phyloP scores from a whole-genome alignment of 352 stramenopile species.

The Aphanomyces euteiches region DNA sequence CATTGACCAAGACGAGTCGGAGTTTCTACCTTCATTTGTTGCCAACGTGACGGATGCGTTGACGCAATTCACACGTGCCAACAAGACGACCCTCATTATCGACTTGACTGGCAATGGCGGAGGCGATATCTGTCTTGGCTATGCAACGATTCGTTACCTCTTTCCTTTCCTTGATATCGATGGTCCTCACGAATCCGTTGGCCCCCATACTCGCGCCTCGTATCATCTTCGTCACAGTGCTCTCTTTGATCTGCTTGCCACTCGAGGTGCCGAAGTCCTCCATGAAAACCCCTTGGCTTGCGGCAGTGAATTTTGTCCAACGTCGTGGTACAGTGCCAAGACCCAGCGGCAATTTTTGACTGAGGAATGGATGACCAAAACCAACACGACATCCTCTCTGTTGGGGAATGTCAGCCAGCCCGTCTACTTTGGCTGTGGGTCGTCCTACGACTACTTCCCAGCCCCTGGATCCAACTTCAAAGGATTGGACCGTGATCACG shows the following conservation, averaged over 20 bases:
- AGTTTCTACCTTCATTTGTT: not conserved
- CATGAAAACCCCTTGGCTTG: not conserved
- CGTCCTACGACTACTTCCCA: conserved; percentile 21
- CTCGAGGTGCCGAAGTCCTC: not conserved
- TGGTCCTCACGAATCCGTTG: conserved; percentile 18
- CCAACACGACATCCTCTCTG: not conserved
- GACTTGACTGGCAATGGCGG: conserved; percentile 28
- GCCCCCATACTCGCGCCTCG: conserved; percentile 16
- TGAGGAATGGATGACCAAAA: conserved; percentile 12
- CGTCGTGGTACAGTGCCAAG: conserved; percentile 12
- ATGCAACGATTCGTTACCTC: conserved; percentile 28
- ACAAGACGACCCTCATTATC: conserved; percentile 20
- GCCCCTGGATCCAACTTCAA: conserved; percentile 17
- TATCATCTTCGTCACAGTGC: conserved; percentile 21
- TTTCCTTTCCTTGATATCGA: conserved; percentile 20
- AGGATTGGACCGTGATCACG: conserved; percentile 7
- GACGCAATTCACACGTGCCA: not conserved
- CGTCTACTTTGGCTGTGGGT: conserved; percentile 20
- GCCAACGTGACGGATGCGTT: conserved; percentile 18
- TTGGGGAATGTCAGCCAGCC: conserved; percentile 23
- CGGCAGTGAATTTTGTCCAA: conserved; percentile 17
- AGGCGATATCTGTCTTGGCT: conserved; percentile 28
- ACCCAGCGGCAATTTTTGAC: conserved; percentile 23
- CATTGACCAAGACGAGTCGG: conserved; percentile 5
- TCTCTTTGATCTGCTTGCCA: conserved; percentile 19